Base-by-base conservation (phyloP, 495 filamentous ascomycete species). In the Penicillium soppii region DNA sequence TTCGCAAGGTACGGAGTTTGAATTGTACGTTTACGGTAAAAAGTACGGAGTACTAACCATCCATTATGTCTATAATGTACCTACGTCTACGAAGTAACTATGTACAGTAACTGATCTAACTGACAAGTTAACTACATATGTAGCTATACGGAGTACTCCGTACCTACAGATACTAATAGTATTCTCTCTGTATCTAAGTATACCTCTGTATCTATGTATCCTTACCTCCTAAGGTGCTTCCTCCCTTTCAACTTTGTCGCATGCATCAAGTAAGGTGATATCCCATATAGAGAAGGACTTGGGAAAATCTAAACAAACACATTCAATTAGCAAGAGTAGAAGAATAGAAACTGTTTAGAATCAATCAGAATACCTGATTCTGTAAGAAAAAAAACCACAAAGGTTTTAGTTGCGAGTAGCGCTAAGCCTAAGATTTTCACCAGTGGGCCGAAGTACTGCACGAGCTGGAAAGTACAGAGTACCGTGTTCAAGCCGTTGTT, bases 271-370 rank as follows among this genome's bases (percentile, higher is more conserved):
- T 51, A 63, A 63, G 60, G 60, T 47, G 32, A 38, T 57, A 26
- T 17, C 39, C 47, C 2, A 22, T 32, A 43, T 36, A 43, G 60
- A 54, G 44, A 63, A 46, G n/a, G 50, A 61, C 53, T 63, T 43
- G 44, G 55, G 57, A 55, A 53, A 47, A 63, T 63, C 57, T 57
- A 63, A 63, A 63, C 57, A 63, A 59, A 49, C 26, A 44, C 37
- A 30, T 44, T 53, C 22, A 40, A 44, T 17, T 33, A 47, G 12
- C 5, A 9, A 36, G 10, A 23, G n/a, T 16, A 32, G 17, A 8
- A 44, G n/a, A 32, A 22, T 21, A 6, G 30, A 13, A 30, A 43
- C 19, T 30, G 22, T 22, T 22, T n/a, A n/a, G n/a, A n/a, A n/a
- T n/a, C n/a, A n/a, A n/a, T n/a, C n/a, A n/a, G n/a, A n/a, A n/a